Base-by-base conservation (phyloP, 163 green algal species). In the Chlorella variabilis region DNA sequence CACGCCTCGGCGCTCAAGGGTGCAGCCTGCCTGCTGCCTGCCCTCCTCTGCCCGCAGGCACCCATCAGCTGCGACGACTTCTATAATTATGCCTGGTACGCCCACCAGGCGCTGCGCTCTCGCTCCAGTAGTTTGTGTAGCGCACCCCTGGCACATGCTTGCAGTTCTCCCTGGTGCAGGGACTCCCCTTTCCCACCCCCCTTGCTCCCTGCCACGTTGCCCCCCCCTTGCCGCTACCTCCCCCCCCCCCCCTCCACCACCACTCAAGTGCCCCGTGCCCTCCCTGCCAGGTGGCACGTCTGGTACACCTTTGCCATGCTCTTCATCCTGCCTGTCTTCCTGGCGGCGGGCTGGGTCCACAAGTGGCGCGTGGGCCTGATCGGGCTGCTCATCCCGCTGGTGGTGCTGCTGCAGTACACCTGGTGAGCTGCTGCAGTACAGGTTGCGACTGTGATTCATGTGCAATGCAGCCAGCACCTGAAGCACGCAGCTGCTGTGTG, bases 301-400 rank as follows among this genome's bases (percentile, higher is more conserved):
- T 71, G 51, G 58, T 67, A 69, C 34, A 8, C n/a, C 20, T 80
- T 87, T 31, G 38, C 31, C 27, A 77, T 87, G 65, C 29, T 62
- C 21, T 36, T 84, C 23, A 29, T 84, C 54, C n/a, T 84, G 3
- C 56, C 77, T 21, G 41, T 80, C 20, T 39, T 87, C 66, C 51
- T 87, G 41, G 76, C 54, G 13, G 31, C 15, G 23, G 76, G 76
- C 25, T n/a, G 29, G 36, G 83, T 87, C 31, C 76, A 87, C 67
- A 80, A 62, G 49, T 87, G 67, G 68, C 71, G 83, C 59, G 68
- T 81, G 80, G 83, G 83, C 2, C 51, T 83, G 18, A 76, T 87
- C 41, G 83, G 83, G 36, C 54, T 87, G 62, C 39, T 84, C 2
- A 71, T 84, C 39, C 76, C 76, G 4, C 63, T 84, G 25, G 66